Base-by-base conservation (phyloP, 2,329 filamentous ascomycete species). In the Tolypocladium guangdongense region DNA sequence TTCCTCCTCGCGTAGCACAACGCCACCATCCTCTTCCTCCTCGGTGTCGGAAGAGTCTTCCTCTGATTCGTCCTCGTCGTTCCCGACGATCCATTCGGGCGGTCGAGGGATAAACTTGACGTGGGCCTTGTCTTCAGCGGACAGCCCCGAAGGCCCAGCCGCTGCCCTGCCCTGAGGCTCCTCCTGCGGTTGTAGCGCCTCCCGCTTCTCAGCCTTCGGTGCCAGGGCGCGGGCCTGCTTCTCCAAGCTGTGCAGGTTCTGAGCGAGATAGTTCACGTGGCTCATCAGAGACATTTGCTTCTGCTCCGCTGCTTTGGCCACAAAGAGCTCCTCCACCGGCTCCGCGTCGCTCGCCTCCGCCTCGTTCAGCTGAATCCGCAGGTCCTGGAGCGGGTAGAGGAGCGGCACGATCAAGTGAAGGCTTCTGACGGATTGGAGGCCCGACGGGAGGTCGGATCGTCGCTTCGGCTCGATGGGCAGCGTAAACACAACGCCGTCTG, bases 21-120 rank as follows among this genome's bases (percentile, higher is more conserved):
- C 76, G 33, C 74, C 78, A 6, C 72, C 76, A 11, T 70, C 69
- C 7, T 58, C 59, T n/a, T 66, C 68, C n/a, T 71, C 69, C 11
- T 72, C 71, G 10, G 71, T 68, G 27, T 73, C 71, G 32, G 74
- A 73, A 7, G 70, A 76, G 48, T 78, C 75, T 16, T 77, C 74
- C 4, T 74, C 74, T 1, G 74, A 75, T 22, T 76, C 74, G 43
- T 77, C 76, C 14, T 70, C 70, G 14, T 72, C 73, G 22, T 69
- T 67, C 12, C 69, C 72, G 4, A 72, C 63, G 32, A 68, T 68
- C 89, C 89, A 95, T 67, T 95, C 89, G 0, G 87, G 86, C 11
- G 89, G 89, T 8, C 88, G 77, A 12, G 86, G 80, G 52, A 93
- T 88, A 55, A 87, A 71, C 55, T 85, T 79, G 49, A 93, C 71